Evolutionary conservation across 2,329 filamentous ascomycete genomes (phyloP).

Genomic region (Colletotrichum godetiae): DNA sequence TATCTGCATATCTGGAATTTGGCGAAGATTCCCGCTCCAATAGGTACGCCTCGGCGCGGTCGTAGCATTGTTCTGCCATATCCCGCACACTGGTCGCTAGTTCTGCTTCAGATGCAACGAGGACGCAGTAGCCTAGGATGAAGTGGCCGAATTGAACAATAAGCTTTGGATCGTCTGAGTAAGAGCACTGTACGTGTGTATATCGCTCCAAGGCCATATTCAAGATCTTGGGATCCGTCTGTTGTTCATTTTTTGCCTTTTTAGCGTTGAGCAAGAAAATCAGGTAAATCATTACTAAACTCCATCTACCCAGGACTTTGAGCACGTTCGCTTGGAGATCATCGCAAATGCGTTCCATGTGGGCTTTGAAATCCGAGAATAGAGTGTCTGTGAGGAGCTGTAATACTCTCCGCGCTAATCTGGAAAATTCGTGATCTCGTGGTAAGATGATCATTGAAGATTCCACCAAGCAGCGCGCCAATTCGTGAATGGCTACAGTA

Average conservation of each 20-base stretch:
- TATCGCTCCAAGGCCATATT: neutral
- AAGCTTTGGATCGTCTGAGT: neutral
- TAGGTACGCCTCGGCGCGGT: neutral
- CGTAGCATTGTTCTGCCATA: slow-evolving; percentile 16
- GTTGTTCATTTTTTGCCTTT: slow-evolving; percentile 1
- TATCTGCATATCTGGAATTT: neutral
- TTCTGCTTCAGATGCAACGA: neutral
- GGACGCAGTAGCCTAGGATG: slow-evolving; percentile 10
- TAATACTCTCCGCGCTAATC: neutral
- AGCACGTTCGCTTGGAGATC: slow-evolving; percentile 2
- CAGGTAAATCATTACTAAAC: slow-evolving; percentile 15
- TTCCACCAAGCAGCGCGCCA: neutral
- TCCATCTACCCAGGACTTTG: neutral
- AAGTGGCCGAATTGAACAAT: slow-evolving; percentile 15
- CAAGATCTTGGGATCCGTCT: neutral
- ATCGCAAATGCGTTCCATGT: slow-evolving; percentile 7
- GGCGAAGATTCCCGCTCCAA: neutral
- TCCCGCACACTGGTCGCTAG: neutral
- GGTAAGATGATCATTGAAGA: neutral
- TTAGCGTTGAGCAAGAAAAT: slow-evolving; percentile 18
- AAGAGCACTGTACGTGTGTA: neutral
- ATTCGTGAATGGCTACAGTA: neutral
- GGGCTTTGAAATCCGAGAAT: neutral
- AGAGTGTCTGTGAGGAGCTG: neutral
- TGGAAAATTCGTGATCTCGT: neutral